These are phyloP conservation scores for Microsporum audouinii DNA, from an alignment of 2,329 filamentous ascomycete species.

Conservation along the genomic window DNA sequence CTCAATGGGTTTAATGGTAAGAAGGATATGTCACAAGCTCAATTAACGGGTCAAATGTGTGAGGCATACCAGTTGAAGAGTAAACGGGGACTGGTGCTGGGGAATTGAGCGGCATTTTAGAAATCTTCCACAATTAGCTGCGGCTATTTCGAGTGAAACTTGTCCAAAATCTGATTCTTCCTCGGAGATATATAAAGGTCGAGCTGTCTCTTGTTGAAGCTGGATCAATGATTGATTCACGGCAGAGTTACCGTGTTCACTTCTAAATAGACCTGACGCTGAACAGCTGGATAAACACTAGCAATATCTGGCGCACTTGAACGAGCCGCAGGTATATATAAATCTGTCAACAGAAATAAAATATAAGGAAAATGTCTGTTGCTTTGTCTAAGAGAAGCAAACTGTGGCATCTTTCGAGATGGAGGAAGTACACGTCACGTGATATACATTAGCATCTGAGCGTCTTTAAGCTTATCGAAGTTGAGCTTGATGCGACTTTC, in stretches of 20 bases:
- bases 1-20: not conserved
- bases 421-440: not conserved
- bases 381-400: conserved; percentile 15
- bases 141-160: not conserved
- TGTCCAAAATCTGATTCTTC: not conserved
- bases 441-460: not conserved
- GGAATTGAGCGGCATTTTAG: not conserved
- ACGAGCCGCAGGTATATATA: too few species aligned
- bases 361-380: conserved; percentile 3
- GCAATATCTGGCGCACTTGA: not conserved
- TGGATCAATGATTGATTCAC: not conserved
- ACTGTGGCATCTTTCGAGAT: not conserved
- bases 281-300: not conserved
- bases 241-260: conserved; percentile 1
- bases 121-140: not conserved
- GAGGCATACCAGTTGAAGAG: conserved; percentile 33
- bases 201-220: not conserved
- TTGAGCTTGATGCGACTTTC: not conserved
- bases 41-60: conserved; percentile 11
- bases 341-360: not conserved
- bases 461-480: not conserved
- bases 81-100: conserved; percentile 34
- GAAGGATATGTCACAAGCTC: not conserved
- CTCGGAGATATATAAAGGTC: not conserved
- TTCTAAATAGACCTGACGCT: not conserved